Evolutionary conservation across 257 asterid species (phyloP).

Genomic region (Ballota nigra): DNA sequence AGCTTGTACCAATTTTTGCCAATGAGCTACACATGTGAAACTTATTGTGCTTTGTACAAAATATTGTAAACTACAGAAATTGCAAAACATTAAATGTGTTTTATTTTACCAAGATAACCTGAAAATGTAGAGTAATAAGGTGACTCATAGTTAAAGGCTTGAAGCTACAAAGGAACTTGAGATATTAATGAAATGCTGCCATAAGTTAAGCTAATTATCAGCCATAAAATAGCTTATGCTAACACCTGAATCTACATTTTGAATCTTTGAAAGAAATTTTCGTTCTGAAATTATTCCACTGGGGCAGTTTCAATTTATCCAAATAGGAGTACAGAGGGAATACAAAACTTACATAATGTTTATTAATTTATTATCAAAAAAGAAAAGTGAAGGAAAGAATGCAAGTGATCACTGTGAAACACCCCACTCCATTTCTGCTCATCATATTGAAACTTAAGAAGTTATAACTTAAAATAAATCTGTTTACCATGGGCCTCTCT

Average conservation of each 20-base stretch:
- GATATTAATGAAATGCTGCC: background rate
- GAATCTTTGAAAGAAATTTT: background rate
- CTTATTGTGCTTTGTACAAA: background rate
- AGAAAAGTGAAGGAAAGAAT: background rate
- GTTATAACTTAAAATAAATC: constrained; percentile 1
- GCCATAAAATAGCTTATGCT: background rate
- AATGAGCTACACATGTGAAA: constrained; percentile 7
- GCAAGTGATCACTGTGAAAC: background rate
- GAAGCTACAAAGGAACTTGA: background rate
- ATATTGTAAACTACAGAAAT: background rate
- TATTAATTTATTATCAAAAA: too few relatives aligned
- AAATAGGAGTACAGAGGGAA: background rate
- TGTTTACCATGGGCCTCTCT: too few relatives aligned
- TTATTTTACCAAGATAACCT: constrained; percentile 1
- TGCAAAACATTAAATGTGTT: background rate
- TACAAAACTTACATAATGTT: background rate
- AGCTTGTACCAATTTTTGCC: background rate
- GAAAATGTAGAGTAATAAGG: background rate
- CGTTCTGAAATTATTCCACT: background rate
- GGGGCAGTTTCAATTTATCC: background rate
- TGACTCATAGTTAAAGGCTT: background rate
- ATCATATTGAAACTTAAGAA: constrained; percentile 1
- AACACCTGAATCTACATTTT: background rate
- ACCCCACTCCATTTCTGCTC: background rate
- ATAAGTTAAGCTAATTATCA: background rate